These are phyloP conservation scores for Pachyrhizus erosus DNA, from an alignment of 306 rosid genomes.

Conservation along the genomic window DNA sequence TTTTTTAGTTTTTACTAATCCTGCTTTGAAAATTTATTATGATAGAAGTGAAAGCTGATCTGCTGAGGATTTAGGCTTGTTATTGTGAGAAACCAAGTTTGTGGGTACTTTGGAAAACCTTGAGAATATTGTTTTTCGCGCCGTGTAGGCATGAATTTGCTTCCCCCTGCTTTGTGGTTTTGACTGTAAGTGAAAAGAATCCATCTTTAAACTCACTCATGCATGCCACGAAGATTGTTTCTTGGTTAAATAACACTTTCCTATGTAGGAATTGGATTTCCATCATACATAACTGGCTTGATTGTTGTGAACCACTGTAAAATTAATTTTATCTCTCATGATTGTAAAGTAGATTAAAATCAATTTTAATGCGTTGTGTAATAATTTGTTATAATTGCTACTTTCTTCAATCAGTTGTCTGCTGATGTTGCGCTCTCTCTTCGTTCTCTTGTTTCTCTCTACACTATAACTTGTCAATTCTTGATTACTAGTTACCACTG, in stretches of 20 bases:
- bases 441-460: not conserved
- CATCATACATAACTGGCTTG: not conserved
- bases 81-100: not conserved
- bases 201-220: not conserved
- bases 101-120: not conserved
- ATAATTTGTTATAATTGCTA: constrained; percentile 12
- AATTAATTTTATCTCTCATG: not conserved
- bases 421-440: not conserved
- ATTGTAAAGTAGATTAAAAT: no score
- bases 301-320: not conserved
- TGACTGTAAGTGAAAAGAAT: not conserved
- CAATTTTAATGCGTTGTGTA: not conserved
- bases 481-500: not conserved
- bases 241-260: not conserved
- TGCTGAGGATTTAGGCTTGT: constrained; percentile 19
- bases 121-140: not conserved
- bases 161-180: constrained; percentile 1
- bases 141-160: not conserved
- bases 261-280: not conserved
- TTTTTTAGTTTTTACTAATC: not conserved
- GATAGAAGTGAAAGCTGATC: constrained; percentile 26
- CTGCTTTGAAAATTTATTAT: not conserved
- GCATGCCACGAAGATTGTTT: not conserved
- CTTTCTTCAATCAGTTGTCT: not conserved
- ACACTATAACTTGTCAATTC: not conserved